Percentiles rank a stretch among this genome's conserved stretches.
Conservation (phyloP, 1,284 basidiomycete genomes). For the Moniliophthora roreri region DNA sequence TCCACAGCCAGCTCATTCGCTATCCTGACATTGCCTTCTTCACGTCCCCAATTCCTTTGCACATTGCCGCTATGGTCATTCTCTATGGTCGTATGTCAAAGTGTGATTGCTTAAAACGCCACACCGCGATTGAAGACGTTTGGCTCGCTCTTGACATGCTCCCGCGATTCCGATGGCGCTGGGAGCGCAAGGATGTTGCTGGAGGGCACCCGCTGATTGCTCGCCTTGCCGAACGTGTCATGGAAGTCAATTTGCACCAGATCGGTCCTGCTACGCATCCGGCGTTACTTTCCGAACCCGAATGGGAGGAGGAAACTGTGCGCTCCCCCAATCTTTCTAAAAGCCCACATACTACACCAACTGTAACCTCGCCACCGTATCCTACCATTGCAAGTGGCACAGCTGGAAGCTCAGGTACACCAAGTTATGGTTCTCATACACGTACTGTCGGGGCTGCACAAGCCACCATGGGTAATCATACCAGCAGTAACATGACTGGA, state of each 20-base stretch:
- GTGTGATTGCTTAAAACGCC: slow-evolving; percentile 59
- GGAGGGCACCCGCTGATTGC: slow-evolving; percentile 80
- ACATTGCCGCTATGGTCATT: slow-evolving; percentile 86
- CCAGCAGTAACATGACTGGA: neutral
- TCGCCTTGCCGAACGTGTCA: slow-evolving; percentile 73
- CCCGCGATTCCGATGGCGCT: slow-evolving; percentile 82
- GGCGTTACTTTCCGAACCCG: slow-evolving; percentile 61
- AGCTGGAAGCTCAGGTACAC: slow-evolving; percentile 19
- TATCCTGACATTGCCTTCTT: slow-evolving; percentile 85
- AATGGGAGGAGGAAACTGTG: slow-evolving; percentile 59
- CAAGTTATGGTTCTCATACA: slow-evolving; percentile 36
- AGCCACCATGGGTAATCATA: slow-evolving; percentile 27
- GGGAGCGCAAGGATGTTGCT: slow-evolving; percentile 77
- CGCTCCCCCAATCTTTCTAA: slow-evolving; percentile 26
- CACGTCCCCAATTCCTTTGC: slow-evolving; percentile 79
- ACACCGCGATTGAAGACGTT: slow-evolving; percentile 73
- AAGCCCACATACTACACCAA: slow-evolving; percentile 47
- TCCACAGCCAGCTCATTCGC: slow-evolving; percentile 76
- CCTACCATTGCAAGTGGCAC: slow-evolving; percentile 20
- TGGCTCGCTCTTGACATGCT: slow-evolving; percentile 84
- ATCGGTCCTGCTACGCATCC: slow-evolving; percentile 58
- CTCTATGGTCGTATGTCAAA: slow-evolving; percentile 80
- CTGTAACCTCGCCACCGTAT: slow-evolving; percentile 24
- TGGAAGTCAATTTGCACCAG: slow-evolving; percentile 63
- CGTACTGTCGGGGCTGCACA: slow-evolving; percentile 30